Base-by-base conservation (phyloP, 2,329 filamentous ascomycete genomes). In the Aaosphaeria arxii region DNA sequence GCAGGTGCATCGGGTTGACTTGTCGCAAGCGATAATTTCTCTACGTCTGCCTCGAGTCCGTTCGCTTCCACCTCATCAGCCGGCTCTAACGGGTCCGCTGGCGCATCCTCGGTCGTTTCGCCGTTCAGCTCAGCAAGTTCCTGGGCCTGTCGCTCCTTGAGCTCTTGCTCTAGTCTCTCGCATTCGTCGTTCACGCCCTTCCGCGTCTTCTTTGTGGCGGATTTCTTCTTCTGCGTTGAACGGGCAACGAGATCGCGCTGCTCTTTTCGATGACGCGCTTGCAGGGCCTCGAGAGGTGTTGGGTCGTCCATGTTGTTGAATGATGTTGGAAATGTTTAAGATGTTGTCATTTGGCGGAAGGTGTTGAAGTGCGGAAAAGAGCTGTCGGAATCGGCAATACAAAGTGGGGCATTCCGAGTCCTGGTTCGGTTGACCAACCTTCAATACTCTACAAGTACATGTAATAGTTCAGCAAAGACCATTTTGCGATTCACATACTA, bases 201-300 rank as follows among this genome's bases (percentile, higher is more conserved):
- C 43, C 83, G 77, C 6, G 82, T 84, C 70, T 85, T 86, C 74
- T 97, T 99, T 42, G 87, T 95, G 11, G 94, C 91, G 58, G 88
- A 87, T 77, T 96, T 97, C 79, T 96, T 99, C 80, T 96, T 97
- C 73, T 87, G 91, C 5, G 89, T 96, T 63, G 95, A 85, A 50
- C 87, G 85, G 44, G 84, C 81, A 69, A 95, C 89, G 29, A 99
- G 79, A 52, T 97, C 92, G 59, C 85, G 86, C 69, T 88, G 85
- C 73, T 99, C 92, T 71, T 89, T 94, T 61, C 89, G 85, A 69
- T 99, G 94, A 42, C 86, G 87, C 35, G 84, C 76, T 60, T 89
- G 85, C 47, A 94, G 74, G 53, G 88, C 85, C 51, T 96, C 91
- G 71, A 94, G 83, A 24, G 57, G 17, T 24, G 17, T 24, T 24